These are phyloP conservation scores for Echria macrotheca DNA, from an alignment of 495 filamentous ascomycete species.

Conservation along the genomic window DNA sequence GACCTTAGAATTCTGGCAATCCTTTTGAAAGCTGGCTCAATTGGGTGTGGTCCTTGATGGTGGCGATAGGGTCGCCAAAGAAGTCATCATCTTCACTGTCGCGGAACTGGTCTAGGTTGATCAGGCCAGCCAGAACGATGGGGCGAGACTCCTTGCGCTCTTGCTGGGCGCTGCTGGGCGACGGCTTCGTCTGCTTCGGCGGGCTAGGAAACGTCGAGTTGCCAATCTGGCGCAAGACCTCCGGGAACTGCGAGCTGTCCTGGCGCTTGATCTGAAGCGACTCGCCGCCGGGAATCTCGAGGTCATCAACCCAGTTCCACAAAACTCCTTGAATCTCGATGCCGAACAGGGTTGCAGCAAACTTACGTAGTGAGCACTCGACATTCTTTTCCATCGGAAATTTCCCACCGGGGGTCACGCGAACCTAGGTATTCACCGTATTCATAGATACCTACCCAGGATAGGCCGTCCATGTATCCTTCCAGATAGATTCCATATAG, in stretches of 20 bases:
- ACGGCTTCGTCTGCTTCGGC: constrained; percentile 27
- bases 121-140: constrained; percentile 27
- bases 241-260: constrained; percentile 58
- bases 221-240: constrained; percentile 60
- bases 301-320: constrained; percentile 89
- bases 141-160: constrained; percentile 24
- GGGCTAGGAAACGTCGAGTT: constrained; percentile 39
- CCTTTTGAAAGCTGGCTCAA: no score
- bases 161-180: constrained; percentile 16
- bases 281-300: constrained; percentile 68
- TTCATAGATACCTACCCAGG: no score
- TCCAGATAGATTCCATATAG: no score
- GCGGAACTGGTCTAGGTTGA: constrained; percentile 55
- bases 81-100: constrained; percentile 56
- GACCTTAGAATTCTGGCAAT: no score
- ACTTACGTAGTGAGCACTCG: no score
- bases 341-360: no score
- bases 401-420: no score
- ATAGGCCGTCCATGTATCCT: no score
- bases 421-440: no score
- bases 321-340: no score
- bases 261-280: constrained; percentile 59
- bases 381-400: no score
- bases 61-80: constrained; percentile 55
- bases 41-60: constrained; percentile 66